Base-by-base conservation (phyloP, 345 rosid genomes). In the Rhizophora mangle region DNA sequence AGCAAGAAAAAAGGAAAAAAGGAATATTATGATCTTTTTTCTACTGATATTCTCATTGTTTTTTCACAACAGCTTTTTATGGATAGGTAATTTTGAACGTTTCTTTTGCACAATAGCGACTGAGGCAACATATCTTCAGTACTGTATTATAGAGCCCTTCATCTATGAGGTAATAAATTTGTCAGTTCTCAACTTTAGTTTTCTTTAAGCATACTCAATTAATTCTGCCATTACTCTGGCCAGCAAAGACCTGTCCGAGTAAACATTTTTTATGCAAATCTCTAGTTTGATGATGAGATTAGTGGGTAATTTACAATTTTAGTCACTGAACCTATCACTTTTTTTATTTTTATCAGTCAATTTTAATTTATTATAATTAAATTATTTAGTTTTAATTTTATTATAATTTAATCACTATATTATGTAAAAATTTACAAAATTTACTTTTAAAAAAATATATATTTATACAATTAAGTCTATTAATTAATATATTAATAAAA, bases 41-140 rank as follows among this genome's bases (percentile, higher is more conserved):
- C 26, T 56, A 8, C 26, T 21, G 60, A 56, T 9, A 21, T 3
- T 56, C 19, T 1, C 6, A 8, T 54, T 59, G 16, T 70, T 37
- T 63, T 59, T 51, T 67, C 24, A 16, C 31, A 19, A 58, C 87
- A 93, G 98, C 72, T 82, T 57, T 64, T 83, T 81, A 76, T 83
- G 86, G 46, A 79, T 75, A 72, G 94, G 91, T 24, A 86, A 93
- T 60, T 91, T 88, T 81, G 82, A 74, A 79, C 72, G 75, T 13
- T 93, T 91, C 73, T 79, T 93, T 30, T 67, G 43, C 43, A 77
- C 82, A 56, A 74, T 79, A 68, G 85, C 87, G 76, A 82, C 87
- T 27, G 88, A 91, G 71, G 97, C 93, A 61, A 88, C 98, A 20
- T 81, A 84, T 84, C 76, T 91, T 49, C 98, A 93, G 80, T 91